Evolutionary conservation across 2,329 filamentous ascomycete genomes (phyloP).

Genomic region (Fusarium multiceps): DNA sequence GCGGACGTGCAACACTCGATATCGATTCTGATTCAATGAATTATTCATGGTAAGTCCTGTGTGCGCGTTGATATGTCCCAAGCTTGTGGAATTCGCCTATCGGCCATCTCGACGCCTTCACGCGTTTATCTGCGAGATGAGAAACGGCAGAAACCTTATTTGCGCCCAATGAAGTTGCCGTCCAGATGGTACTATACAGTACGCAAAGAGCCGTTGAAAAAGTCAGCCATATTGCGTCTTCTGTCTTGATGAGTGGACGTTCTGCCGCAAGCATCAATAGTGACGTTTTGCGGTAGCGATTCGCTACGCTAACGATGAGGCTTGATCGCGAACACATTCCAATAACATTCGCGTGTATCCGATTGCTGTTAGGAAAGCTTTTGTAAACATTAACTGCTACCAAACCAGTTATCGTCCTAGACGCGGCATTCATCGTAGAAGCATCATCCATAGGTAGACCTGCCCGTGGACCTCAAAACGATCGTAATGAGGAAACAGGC

Average conservation of each 20-base stretch:
- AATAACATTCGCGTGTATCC: background rate
- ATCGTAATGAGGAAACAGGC: background rate
- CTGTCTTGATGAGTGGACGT: background rate
- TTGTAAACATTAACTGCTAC: background rate
- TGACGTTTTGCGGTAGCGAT: conserved; percentile 27
- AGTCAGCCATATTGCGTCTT: conserved; percentile 7
- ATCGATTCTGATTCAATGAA: background rate
- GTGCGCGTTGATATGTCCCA: background rate
- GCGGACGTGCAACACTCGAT: background rate
- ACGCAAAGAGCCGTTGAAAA: conserved; percentile 19
- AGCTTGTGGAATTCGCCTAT: conserved; percentile 3
- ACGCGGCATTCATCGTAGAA: background rate
- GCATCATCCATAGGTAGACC: background rate
- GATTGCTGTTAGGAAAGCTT: background rate
- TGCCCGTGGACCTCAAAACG: no score
- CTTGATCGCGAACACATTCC: conserved; percentile 22
- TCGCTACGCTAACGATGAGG: conserved; percentile 9
- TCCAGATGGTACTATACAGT: background rate
- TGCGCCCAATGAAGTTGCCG: conserved; percentile 9
- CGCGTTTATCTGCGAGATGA: conserved; percentile 8
- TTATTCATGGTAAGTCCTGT: background rate
- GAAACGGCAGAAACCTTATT: conserved; percentile 34
- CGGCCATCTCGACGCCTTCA: conserved; percentile 2
- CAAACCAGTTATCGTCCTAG: background rate
- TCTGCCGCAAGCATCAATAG: conserved; percentile 34